A percentile compares a stretch with the other conserved stretches of the same genome.
Conservation (phyloP, 768 basidiomycete genomes). For the Collybia mongolica region DNA sequence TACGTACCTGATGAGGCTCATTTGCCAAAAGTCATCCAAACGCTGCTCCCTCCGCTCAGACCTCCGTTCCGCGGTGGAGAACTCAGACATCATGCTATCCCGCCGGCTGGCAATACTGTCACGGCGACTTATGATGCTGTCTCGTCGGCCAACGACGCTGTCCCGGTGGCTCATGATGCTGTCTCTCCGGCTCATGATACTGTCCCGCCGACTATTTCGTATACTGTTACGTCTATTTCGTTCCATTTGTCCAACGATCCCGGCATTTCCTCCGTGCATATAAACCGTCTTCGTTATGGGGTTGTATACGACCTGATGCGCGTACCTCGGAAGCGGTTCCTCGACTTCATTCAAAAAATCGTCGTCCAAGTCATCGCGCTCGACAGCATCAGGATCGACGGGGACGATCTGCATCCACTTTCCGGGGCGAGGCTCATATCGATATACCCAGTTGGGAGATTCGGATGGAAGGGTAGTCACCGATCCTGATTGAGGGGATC, state of each 20-base stretch:
- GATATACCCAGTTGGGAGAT: constrained; percentile 66
- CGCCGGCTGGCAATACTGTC: no score
- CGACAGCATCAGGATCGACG: background rate
- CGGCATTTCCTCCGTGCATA: constrained; percentile 79
- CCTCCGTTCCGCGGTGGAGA: constrained; percentile 16
- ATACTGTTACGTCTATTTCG: constrained; percentile 11
- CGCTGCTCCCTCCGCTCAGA: constrained; percentile 39
- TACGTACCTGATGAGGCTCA: constrained; percentile 62
- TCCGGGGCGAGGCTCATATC: constrained; percentile 58
- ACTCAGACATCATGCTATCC: no score
- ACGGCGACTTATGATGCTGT: background rate
- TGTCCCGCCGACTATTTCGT: no score
- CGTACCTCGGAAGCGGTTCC: constrained; percentile 64
- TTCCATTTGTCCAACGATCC: constrained; percentile 23
- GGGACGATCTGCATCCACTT: constrained; percentile 63
- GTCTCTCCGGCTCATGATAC: constrained; percentile 12
- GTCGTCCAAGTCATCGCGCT: background rate
- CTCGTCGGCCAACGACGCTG: background rate
- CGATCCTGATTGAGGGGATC: constrained; percentile 34
- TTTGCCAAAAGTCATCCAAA: constrained; percentile 79
- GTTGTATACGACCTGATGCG: constrained; percentile 79
- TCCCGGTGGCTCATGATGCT: constrained; percentile 13
- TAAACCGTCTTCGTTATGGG: constrained; percentile 51
- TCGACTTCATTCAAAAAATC: constrained; percentile 14
- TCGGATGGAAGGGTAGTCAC: constrained; percentile 43